These are phyloP conservation scores for Cladosporium sp. DNA, from an alignment of 2,329 filamentous ascomycete genomes.

Conservation along the genomic window DNA sequence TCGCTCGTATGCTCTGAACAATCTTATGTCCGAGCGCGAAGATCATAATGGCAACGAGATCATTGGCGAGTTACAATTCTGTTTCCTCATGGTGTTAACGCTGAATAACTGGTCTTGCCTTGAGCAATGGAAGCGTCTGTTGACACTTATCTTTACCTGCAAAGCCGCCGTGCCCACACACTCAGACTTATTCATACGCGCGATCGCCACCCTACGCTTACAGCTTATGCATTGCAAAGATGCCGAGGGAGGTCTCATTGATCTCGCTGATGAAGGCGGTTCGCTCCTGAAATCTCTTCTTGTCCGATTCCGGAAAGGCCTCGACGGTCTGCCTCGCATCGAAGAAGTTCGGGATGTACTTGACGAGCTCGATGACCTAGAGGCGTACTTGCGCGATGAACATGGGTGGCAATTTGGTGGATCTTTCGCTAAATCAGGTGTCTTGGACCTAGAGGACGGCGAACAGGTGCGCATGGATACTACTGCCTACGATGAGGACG, in stretches of 20 bases:
- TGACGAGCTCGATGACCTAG: slow-evolving; percentile 52
- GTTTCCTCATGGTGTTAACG: slow-evolving; percentile 59
- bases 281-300: slow-evolving; percentile 51
- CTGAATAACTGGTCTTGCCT: slow-evolving; percentile 63
- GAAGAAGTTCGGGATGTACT: slow-evolving; percentile 47
- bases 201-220: slow-evolving; percentile 46
- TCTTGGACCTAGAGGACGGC: slow-evolving; percentile 60
- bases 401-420: slow-evolving; percentile 58
- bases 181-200: slow-evolving; percentile 49
- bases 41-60: slow-evolving; percentile 27
- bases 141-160: slow-evolving; percentile 56
- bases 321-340: slow-evolving; percentile 43
- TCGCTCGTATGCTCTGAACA: slow-evolving; percentile 57
- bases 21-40: slow-evolving; percentile 45
- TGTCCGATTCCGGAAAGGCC: slow-evolving; percentile 46
- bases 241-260: slow-evolving; percentile 59
- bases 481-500: slow-evolving; percentile 50
- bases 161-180: slow-evolving; percentile 46
- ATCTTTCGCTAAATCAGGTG: slow-evolving; percentile 52
- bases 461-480: slow-evolving; percentile 58
- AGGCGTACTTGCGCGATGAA: slow-evolving; percentile 50
- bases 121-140: slow-evolving; percentile 61
- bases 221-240: slow-evolving; percentile 56
- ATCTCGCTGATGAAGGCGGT: slow-evolving; percentile 51
- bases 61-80: slow-evolving; percentile 59